phyloP scores from a whole-genome alignment of 805 yeast species.

The Tetrapisispora phaffii region DNA sequence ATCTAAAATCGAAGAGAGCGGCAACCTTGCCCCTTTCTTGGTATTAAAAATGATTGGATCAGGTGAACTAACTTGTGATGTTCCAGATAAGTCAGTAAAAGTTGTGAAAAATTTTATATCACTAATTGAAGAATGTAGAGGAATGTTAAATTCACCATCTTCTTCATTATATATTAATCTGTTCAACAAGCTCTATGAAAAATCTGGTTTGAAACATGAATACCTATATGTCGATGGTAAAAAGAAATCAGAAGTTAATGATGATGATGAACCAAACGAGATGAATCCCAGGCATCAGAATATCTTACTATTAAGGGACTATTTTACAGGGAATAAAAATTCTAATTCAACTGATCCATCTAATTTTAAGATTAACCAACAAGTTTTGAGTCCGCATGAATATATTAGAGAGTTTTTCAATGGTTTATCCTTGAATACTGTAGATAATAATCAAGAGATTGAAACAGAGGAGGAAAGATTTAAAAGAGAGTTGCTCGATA shows the following conservation, averaged over 20 bases:
- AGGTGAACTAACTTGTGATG: constrained; percentile 6
- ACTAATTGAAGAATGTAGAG: constrained; percentile 19
- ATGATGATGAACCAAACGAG: constrained; percentile 15
- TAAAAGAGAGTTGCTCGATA: constrained; percentile 13
- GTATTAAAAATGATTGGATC: constrained; percentile 9
- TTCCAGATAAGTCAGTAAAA: constrained; percentile 15
- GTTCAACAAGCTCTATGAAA: constrained; percentile 24
- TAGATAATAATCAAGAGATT: constrained; percentile 5
- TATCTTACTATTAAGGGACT: constrained; percentile 16
- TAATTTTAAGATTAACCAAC: background rate
- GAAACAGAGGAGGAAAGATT: constrained; percentile 10
- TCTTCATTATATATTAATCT: constrained; percentile 11
- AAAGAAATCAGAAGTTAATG: constrained; percentile 14
- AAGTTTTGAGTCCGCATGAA: background rate
- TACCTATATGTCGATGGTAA: constrained; percentile 21
- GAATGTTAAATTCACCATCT: constrained; percentile 5
- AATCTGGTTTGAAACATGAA: constrained; percentile 23
- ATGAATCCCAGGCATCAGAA: constrained; percentile 24
- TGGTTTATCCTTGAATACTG: constrained; percentile 29
- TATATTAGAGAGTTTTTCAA: constrained; percentile 28
- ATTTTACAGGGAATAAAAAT: constrained; percentile 11
- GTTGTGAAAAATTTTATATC: constrained; percentile 17
- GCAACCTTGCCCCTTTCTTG: constrained; percentile 9
- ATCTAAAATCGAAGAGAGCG: constrained; percentile 7
- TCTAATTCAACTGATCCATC: background rate